Conservation (phyloP, 345 rosid species). For the Cochlearia excelsa region DNA sequence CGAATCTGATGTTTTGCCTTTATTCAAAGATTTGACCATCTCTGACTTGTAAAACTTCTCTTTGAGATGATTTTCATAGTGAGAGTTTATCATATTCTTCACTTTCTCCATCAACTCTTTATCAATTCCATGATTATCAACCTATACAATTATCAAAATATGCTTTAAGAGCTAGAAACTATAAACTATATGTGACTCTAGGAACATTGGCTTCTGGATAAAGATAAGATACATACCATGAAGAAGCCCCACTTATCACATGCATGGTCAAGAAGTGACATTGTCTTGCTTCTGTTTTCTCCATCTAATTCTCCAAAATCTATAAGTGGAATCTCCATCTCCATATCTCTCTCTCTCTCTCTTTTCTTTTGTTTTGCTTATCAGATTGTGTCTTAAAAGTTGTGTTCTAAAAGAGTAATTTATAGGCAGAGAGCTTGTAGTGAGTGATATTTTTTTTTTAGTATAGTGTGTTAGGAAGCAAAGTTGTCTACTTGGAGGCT, state of each 20-base stretch:
- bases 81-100: slow-evolving; percentile 56
- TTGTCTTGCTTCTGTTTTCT: slow-evolving; percentile 54
- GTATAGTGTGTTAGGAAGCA: slow-evolving; percentile 16
- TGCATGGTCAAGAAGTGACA: slow-evolving; percentile 73
- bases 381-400: slow-evolving; percentile 27
- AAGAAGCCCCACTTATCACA: slow-evolving; percentile 89
- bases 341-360: slow-evolving; percentile 22
- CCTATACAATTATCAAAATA: slow-evolving; percentile 39
- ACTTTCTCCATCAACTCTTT: slow-evolving; percentile 71
- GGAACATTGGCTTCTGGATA: slow-evolving; percentile 1
- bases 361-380: background rate
- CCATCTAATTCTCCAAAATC: slow-evolving; percentile 65
- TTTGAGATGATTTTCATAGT: slow-evolving; percentile 67
- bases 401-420: slow-evolving; percentile 28
- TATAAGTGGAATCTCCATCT: slow-evolving; percentile 65
- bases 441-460: slow-evolving; percentile 3
- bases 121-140: slow-evolving; percentile 77
- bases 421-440: slow-evolving; percentile 34
- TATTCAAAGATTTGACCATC: slow-evolving; percentile 48
- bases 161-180: background rate
- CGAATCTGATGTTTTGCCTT: slow-evolving; percentile 40
- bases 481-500: slow-evolving; percentile 36
- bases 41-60: slow-evolving; percentile 66
- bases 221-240: slow-evolving; percentile 46
- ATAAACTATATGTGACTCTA: background rate